Evolutionary conservation across 2,329 filamentous ascomycete genomes (phyloP).

Genomic region (Talaromyces sp.): DNA sequence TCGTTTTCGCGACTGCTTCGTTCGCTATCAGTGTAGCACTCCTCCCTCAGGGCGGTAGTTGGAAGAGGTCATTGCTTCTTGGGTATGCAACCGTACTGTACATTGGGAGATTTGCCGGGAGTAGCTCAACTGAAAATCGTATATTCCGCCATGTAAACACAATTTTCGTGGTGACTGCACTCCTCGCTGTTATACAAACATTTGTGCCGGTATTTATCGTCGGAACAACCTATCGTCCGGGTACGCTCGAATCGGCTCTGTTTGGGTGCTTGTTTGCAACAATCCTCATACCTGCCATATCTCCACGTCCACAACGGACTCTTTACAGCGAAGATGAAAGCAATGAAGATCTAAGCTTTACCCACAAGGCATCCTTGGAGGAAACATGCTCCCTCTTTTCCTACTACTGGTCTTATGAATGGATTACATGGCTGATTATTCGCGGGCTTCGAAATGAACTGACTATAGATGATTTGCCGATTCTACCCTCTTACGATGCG

Average conservation of each 20-base stretch:
- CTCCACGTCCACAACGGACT: slow-evolving; percentile 22
- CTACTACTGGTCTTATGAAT: slow-evolving; percentile 33
- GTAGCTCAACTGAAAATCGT: slow-evolving; percentile 13
- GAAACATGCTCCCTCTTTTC: slow-evolving; percentile 34
- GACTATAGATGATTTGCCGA: slow-evolving; percentile 32
- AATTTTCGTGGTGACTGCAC: slow-evolving; percentile 19
- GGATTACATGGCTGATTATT: slow-evolving; percentile 32
- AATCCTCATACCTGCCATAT: slow-evolving; percentile 19
- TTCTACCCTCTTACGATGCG: slow-evolving; percentile 30
- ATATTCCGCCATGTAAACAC: slow-evolving; percentile 28
- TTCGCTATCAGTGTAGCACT: slow-evolving; percentile 6
- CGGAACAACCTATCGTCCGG: slow-evolving; percentile 21
- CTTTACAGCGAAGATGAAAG: slow-evolving; percentile 21
- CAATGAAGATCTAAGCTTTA: slow-evolving; percentile 8
- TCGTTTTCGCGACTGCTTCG: slow-evolving; percentile 8
- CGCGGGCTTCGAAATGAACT: slow-evolving; percentile 28
- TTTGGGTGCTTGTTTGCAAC: slow-evolving; percentile 21
- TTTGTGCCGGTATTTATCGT: slow-evolving; percentile 27
- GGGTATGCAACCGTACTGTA: slow-evolving; percentile 26
- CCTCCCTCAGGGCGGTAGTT: not conserved
- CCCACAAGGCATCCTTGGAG: slow-evolving; percentile 25
- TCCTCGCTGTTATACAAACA: slow-evolving; percentile 24
- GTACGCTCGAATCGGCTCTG: slow-evolving; percentile 20
- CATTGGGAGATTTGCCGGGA: slow-evolving; percentile 21
- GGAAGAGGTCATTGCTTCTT: slow-evolving; percentile 21